These are phyloP conservation scores for Xylariales sp. DNA, from an alignment of 2,329 filamentous ascomycete species.

Conservation along the genomic window DNA sequence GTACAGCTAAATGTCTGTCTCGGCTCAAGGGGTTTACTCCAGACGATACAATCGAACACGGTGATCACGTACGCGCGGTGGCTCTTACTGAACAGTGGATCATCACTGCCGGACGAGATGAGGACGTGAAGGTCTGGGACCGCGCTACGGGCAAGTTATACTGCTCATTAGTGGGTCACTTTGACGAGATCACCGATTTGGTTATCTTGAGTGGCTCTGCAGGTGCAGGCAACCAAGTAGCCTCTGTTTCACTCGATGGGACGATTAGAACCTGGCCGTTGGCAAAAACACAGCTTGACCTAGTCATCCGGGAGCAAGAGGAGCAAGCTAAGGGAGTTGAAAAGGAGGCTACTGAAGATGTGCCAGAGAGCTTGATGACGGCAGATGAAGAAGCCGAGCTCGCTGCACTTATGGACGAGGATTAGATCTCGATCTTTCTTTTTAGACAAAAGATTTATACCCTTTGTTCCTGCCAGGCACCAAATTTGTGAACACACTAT, in stretches of 20 bases:
- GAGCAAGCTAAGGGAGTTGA: conserved; percentile 47
- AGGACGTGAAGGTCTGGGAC: conserved; percentile 91
- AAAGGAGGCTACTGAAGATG: conserved; percentile 41
- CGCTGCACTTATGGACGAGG: conserved; percentile 83
- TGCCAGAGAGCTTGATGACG: conserved; percentile 59
- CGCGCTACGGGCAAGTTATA: conserved; percentile 65
- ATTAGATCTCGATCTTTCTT: conserved; percentile 33
- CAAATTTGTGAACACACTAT: too few relatives aligned
- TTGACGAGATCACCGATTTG: conserved; percentile 85
- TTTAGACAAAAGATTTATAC: not conserved
- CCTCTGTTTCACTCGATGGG: conserved; percentile 85
- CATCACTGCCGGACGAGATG: conserved; percentile 83
- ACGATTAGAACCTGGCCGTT: conserved; percentile 85
- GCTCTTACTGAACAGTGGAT: conserved; percentile 73
- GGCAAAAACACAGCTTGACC: conserved; percentile 52
- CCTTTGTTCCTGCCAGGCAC: not conserved
- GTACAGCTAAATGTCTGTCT: conserved; percentile 75
- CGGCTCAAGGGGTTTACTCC: conserved; percentile 63
- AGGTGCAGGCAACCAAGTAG: conserved; percentile 45
- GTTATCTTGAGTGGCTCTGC: conserved; percentile 48
- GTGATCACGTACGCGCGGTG: conserved; percentile 85
- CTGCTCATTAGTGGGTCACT: conserved; percentile 78
- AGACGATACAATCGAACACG: conserved; percentile 72
- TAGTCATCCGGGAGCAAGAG: conserved; percentile 40
- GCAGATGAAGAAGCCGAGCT: conserved; percentile 91